Evolutionary conservation across 1,284 basidiomycete species (phyloP), one percentile per base, ranked within the genome.

Genomic region (Marasmius oreades): DNA sequence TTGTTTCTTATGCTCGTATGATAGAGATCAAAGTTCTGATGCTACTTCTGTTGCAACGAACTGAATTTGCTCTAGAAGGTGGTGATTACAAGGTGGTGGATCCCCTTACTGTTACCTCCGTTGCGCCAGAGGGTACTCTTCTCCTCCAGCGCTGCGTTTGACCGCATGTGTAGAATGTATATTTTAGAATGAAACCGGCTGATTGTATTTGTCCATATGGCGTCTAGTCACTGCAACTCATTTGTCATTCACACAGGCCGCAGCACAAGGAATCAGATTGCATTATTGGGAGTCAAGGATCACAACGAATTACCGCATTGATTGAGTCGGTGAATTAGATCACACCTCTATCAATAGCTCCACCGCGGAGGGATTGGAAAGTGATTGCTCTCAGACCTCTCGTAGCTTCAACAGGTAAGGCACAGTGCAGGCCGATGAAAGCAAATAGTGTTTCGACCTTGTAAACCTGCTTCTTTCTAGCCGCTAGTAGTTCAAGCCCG

Each of bases 1-100:
- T 31, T 20, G 26, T 33, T 37, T n/a, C 24, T 56, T 45, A 59
- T 48, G 14, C 34, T 22, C 20, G 18, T 16, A 43, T 5, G 6
- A 5, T 50, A 71, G 72, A 74, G 59, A 73, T 74, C 61, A 74
- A 74, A 55, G 67, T 74, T 59, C 69, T 72, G 24, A 64, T 72
- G 6, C 60, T 68, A 55, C 66, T 66, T n/a, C 59, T 74, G 16
- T 64, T 73, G 31, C 61, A 62, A 12, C 64, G 66, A 16, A 61
- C 69, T 12, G 69, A 67, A n/a, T 70, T 70, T 16, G 59, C 60
- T 20, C 64, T 74, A 8, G 65, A 68, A 12, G 69, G 68, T 34
- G 64, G 66, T 54, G 62, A 61, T 36, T 74, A 71, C 62, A 62
- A 62, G 42, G 64, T 74, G 14, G 59, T 69, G 5, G 72, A 74